Conservation (phyloP, 2,329 filamentous ascomycete genomes). For the Fusarium secorum region DNA sequence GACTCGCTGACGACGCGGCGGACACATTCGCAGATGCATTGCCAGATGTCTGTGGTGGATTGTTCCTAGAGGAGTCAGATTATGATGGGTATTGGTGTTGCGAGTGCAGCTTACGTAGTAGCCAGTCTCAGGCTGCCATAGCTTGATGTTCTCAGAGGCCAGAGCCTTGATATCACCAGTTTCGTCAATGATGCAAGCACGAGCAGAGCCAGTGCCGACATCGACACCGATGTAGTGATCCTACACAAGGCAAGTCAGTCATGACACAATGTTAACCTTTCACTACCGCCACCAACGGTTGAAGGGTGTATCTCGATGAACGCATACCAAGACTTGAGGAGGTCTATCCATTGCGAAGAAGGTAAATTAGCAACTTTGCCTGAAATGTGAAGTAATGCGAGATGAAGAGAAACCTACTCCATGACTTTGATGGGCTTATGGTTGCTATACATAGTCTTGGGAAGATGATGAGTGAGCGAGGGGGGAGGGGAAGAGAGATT, state of each 20-base stretch:
- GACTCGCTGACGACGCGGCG: slow-evolving; percentile 83
- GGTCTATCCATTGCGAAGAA: slow-evolving; percentile 46
- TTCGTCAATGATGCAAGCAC: slow-evolving; percentile 93
- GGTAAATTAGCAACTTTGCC: slow-evolving; percentile 12
- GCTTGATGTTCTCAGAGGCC: slow-evolving; percentile 77
- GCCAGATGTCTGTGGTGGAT: slow-evolving; percentile 98
- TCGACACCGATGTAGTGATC: slow-evolving; percentile 85
- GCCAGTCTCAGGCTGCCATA: slow-evolving; percentile 79
- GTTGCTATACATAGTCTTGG: slow-evolving; percentile 47
- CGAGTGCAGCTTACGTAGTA: slow-evolving; percentile 68
- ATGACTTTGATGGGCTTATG: slow-evolving; percentile 50
- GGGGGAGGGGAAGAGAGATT: not conserved
- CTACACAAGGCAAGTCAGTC: slow-evolving; percentile 43
- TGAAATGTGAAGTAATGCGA: slow-evolving; percentile 11
- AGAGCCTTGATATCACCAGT: slow-evolving; percentile 85
- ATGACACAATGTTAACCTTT: not conserved
- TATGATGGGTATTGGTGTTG: not conserved
- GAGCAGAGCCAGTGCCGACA: slow-evolving; percentile 93
- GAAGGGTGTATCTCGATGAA: not conserved
- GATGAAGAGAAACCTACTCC: slow-evolving; percentile 44
- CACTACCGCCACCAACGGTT: slow-evolving; percentile 7
- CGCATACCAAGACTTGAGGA: slow-evolving; percentile 45
- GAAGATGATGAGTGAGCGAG: slow-evolving; percentile 23
- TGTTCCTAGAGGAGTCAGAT: slow-evolving; percentile 70
- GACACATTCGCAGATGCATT: slow-evolving; percentile 89